Percentiles rank a stretch among this genome's conserved stretches.
These are phyloP conservation scores for Saccharomyces eubayanus DNA, from an alignment of 805 yeast genomes.

Conservation along the genomic window DNA sequence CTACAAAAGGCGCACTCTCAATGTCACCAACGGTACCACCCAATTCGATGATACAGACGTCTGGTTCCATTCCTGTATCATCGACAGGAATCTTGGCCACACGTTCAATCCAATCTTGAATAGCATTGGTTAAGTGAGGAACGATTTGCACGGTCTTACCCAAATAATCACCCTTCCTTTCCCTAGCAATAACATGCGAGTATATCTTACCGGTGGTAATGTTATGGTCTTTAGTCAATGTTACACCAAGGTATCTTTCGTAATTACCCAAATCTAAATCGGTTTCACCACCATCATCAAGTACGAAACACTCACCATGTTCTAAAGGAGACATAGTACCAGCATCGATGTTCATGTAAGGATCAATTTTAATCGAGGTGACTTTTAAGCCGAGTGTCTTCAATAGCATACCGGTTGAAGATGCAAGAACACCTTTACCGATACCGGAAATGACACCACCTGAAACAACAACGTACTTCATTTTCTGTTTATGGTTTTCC, in stretches of 20 bases:
- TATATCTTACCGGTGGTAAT: conserved; percentile 98
- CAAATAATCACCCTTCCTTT: conserved; percentile 92
- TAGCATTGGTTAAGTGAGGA: conserved; percentile 94
- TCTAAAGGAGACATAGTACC: conserved; percentile 99
- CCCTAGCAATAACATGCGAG: conserved; percentile 86
- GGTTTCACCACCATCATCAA: conserved; percentile 98
- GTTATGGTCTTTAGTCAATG: conserved; percentile 89
- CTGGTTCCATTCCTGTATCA: conserved; percentile 79
- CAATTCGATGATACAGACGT: conserved; percentile 90
- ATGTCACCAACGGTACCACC: conserved; percentile 99
- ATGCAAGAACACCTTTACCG: conserved; percentile 97
- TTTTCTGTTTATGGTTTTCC: conserved; percentile 25
- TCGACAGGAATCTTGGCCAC: conserved; percentile 92
- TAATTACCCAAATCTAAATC: conserved; percentile 97
- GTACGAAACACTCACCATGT: conserved; percentile 97
- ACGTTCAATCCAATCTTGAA: conserved; percentile 96
- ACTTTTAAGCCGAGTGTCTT: conserved; percentile 92
- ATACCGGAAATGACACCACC: conserved; percentile 99
- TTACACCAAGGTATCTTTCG: conserved; percentile 90
- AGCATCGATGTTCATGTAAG: conserved; percentile 98
- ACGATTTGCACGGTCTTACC: conserved; percentile 99
- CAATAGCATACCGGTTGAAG: conserved; percentile 90
- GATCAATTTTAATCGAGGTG: conserved; percentile 96
- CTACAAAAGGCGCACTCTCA: conserved; percentile 97
- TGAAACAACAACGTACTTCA: conserved; percentile 98